phyloP scores from a whole-genome alignment of 768 basidiomycete species.

The Psilocybe subaeruginosa region DNA sequence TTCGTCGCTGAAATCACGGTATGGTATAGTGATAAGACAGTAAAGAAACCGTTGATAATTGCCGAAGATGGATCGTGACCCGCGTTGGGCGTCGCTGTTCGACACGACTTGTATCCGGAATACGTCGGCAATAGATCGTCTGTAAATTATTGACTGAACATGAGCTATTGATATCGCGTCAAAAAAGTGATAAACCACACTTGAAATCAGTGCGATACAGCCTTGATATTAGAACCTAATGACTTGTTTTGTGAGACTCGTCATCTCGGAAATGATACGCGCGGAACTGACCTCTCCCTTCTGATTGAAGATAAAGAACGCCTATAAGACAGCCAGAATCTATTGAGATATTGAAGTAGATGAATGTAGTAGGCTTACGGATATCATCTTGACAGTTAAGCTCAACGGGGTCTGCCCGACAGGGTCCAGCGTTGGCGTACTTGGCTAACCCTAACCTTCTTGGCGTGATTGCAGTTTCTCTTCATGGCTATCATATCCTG shows the following conservation, averaged over 20 bases:
- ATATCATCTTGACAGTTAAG: conserved; percentile 22
- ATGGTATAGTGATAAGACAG: conserved; percentile 89
- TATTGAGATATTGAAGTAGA: not conserved
- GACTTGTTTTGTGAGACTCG: conserved; percentile 23
- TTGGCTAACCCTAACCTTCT: conserved; percentile 5
- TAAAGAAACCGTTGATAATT: conserved; percentile 85
- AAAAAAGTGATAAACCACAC: conserved; percentile 46
- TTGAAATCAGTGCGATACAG: conserved; percentile 97
- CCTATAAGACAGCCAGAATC: conserved; percentile 50
- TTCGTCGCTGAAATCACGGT: conserved; percentile 83
- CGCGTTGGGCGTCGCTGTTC: conserved; percentile 77
- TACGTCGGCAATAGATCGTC: conserved; percentile 95
- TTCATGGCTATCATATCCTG: not conserved
- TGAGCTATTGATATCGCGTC: conserved; percentile 10
- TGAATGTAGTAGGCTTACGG: conserved; percentile 17
- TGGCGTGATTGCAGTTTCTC: not conserved
- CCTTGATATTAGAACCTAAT: conserved; percentile 91
- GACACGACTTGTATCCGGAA: conserved; percentile 99
- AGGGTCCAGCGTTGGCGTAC: not conserved
- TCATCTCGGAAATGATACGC: not conserved
- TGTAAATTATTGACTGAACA: conserved; percentile 30
- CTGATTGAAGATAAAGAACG: conserved; percentile 99
- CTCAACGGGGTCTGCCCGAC: conserved; percentile 20
- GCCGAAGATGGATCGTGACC: conserved; percentile 51
- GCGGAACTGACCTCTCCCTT: conserved; percentile 84